A percentile compares a stretch with the other conserved stretches of the same genome.
These are phyloP conservation scores for Leptographium flavum DNA, from an alignment of 2,329 filamentous ascomycete species.

Conservation along the genomic window DNA sequence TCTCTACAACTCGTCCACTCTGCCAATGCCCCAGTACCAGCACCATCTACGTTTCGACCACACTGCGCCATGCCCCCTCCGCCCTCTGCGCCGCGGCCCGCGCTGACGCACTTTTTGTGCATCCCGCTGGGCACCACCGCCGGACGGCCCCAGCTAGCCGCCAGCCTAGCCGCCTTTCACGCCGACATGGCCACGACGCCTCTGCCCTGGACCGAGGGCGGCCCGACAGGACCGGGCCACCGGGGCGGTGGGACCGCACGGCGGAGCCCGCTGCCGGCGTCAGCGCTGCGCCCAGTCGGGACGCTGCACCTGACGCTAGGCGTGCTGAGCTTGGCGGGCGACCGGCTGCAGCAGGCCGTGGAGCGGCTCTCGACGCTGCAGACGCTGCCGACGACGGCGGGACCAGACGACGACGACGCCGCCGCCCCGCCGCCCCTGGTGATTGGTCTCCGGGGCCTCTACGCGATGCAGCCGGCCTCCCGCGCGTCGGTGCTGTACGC, in stretches of 20 bases:
- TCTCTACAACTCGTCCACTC: no score
- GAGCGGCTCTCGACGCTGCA: slow-evolving; percentile 26
- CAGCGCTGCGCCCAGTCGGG: slow-evolving; percentile 60
- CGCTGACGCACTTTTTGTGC: slow-evolving; percentile 58
- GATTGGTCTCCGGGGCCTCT: slow-evolving; percentile 39
- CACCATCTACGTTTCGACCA: not conserved
- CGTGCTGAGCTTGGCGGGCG: slow-evolving; percentile 58
- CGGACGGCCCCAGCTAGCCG: slow-evolving; percentile 51
- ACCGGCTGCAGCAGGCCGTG: slow-evolving; percentile 27
- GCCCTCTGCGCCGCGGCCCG: not conserved
- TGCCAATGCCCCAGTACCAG: not conserved
- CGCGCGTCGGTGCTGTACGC: slow-evolving; percentile 50
- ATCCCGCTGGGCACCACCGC: slow-evolving; percentile 51
- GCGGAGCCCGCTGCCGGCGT: slow-evolving; percentile 35
- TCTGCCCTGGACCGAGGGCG: slow-evolving; percentile 9
- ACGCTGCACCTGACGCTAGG: slow-evolving; percentile 79
- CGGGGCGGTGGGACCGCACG: slow-evolving; percentile 11
- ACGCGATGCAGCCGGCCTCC: slow-evolving; percentile 43
- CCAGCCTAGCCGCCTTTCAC: slow-evolving; percentile 46
- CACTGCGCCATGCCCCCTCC: not conserved
- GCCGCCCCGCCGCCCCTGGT: slow-evolving; percentile 20
- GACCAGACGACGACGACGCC: slow-evolving; percentile 6
- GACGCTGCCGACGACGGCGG: no score
- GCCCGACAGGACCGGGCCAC: not conserved
- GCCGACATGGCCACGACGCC: slow-evolving; percentile 34